These are phyloP conservation scores for Flaveria floridana DNA, from an alignment of 140 eudicot species.

Conservation along the genomic window DNA sequence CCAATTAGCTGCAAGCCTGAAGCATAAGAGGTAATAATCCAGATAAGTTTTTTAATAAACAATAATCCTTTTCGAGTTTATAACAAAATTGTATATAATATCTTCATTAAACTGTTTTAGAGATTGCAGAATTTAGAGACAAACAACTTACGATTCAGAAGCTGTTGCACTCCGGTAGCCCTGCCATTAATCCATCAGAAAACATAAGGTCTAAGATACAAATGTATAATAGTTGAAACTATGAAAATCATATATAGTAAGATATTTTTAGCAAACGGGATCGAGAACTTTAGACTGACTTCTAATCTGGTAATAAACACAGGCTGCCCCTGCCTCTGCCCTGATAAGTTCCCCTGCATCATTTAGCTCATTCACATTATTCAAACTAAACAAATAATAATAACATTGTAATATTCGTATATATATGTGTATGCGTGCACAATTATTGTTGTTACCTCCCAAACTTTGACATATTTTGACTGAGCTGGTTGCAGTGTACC, in stretches of 20 bases:
- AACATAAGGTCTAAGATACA: constrained; percentile 24
- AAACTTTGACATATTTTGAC: constrained; percentile 90
- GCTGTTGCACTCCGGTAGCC: constrained; percentile 96
- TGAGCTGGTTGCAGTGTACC: constrained; percentile 63
- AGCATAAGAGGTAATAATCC: neutral
- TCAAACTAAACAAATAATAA: constrained; percentile 1
- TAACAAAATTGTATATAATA: neutral
- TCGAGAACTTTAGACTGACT: constrained; percentile 43
- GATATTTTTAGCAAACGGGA: neutral
- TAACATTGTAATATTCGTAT: neutral
- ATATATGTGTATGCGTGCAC: neutral
- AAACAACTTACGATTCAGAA: constrained; percentile 85
- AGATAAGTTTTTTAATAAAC: neutral
- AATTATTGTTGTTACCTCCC: constrained; percentile 71
- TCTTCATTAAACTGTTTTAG: constrained; percentile 17
- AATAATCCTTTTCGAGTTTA: constrained; percentile 6
- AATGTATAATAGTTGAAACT: neutral
- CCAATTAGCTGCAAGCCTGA: constrained; percentile 99
- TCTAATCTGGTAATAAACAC: constrained; percentile 95
- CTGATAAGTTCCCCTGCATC: constrained; percentile 94
- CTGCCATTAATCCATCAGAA: constrained; percentile 44
- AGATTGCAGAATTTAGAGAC: constrained; percentile 15
- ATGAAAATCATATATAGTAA: neutral
- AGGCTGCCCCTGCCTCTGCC: constrained; percentile 98
- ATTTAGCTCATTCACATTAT: constrained; percentile 16